A percentile compares a stretch with the other conserved stretches of the same genome.
Evolutionary conservation across 2,329 filamentous ascomycete species (phyloP).

Genomic region (Phyllosticta citrichinensis): DNA sequence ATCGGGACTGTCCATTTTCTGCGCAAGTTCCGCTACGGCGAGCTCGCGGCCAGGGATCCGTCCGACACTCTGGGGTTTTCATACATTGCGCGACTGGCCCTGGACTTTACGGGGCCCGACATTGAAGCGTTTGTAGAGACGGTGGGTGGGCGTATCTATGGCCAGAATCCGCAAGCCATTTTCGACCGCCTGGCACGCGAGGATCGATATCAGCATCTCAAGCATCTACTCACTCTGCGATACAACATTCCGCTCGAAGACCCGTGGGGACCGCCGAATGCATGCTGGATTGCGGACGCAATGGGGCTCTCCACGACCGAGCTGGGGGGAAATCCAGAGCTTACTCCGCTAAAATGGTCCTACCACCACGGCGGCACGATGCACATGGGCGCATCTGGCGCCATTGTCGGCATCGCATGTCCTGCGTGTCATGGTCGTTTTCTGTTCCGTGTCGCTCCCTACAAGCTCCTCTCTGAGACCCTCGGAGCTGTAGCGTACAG

Average conservation of each 20-base stretch:
- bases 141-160: background rate
- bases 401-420: background rate
- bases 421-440: background rate
- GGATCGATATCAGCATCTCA: background rate
- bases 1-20: background rate
- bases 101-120: background rate
- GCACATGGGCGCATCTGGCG: background rate
- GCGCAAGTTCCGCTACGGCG: background rate
- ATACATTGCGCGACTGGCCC: background rate
- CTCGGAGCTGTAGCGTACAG: background rate
- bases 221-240: background rate
- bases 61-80: background rate
- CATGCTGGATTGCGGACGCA: background rate
- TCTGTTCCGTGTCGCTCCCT: background rate
- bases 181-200: background rate
- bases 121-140: background rate
- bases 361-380: background rate
- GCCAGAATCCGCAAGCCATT: background rate
- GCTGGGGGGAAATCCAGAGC: background rate
- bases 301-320: background rate
- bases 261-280: background rate
- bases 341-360: background rate
- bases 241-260: conserved; percentile 15
- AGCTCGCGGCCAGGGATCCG: background rate
- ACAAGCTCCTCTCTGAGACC: background rate